A percentile compares a stretch with the other conserved stretches of the same genome.
These are phyloP conservation scores for Umbelopsis vinacea DNA, from an alignment of 192 early-diverging fungal genomes.

Conservation along the genomic window DNA sequence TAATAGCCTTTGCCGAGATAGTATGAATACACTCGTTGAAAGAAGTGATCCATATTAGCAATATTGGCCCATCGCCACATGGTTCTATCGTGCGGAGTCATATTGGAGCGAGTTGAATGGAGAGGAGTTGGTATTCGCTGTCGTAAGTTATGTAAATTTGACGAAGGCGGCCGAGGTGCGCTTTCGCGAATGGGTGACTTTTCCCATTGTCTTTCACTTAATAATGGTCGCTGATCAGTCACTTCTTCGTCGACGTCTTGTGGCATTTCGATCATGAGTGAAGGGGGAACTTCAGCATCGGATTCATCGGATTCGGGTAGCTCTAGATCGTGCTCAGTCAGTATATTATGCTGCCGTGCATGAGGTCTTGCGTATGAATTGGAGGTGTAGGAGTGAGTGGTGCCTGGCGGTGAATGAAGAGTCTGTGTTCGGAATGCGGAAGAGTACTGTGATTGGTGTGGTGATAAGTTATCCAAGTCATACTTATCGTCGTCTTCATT, in stretches of 20 bases:
- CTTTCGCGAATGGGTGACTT: constrained; percentile 3
- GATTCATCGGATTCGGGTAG: constrained; percentile 27
- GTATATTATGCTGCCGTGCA: not conserved
- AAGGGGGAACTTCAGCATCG: constrained; percentile 64
- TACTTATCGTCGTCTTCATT: constrained; percentile 19
- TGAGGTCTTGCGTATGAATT: constrained; percentile 11
- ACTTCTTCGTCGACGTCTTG: not conserved
- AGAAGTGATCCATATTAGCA: constrained; percentile 85
- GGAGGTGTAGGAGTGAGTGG: not conserved
- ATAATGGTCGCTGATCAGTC: constrained; percentile 9
- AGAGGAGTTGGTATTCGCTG: constrained; percentile 31
- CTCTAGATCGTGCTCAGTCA: constrained; percentile 11
- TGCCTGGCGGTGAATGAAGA: constrained; percentile 9
- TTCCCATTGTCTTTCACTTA: constrained; percentile 17
- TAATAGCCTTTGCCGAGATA: constrained; percentile 88
- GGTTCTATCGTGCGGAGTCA: constrained; percentile 62
- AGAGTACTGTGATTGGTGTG: not conserved
- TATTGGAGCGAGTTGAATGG: constrained; percentile 46
- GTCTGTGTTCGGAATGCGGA: constrained; percentile 8
- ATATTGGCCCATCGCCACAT: constrained; percentile 84
- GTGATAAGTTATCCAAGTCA: constrained; percentile 16
- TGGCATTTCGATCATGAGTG: constrained; percentile 66
- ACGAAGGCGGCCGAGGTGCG: not conserved
- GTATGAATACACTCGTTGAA: constrained; percentile 81
- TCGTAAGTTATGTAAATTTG: constrained; percentile 4